Conservation (phyloP, 257 asterid species). For the Forsythia suspensa region DNA sequence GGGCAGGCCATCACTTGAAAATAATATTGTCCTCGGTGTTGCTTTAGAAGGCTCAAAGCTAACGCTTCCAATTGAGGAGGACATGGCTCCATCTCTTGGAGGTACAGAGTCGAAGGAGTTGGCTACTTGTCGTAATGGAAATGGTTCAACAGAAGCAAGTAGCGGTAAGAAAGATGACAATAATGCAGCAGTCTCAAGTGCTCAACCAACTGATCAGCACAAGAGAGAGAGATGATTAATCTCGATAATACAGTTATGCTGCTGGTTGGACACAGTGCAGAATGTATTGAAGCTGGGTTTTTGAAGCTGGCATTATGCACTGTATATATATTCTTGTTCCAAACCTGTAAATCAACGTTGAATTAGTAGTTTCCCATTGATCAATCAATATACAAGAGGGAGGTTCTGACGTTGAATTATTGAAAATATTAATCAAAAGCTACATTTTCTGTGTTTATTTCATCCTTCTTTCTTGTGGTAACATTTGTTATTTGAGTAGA, state of each 20-base stretch:
- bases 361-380: background rate
- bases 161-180: slow-evolving; percentile 34
- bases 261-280: slow-evolving; percentile 17
- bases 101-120: slow-evolving; percentile 49
- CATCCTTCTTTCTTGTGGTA: no score
- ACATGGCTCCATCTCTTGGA: slow-evolving; percentile 19
- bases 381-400: background rate
- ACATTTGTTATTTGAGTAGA: no score
- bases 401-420: background rate
- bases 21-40: slow-evolving; percentile 92
- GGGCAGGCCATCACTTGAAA: slow-evolving; percentile 67
- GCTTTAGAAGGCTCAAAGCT: slow-evolving; percentile 95
- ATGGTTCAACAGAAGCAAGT: slow-evolving; percentile 29
- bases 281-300: slow-evolving; percentile 34
- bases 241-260: background rate
- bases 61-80: slow-evolving; percentile 92
- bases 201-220: slow-evolving; percentile 33
- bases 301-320: slow-evolving; percentile 38
- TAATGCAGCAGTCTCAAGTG: slow-evolving; percentile 24
- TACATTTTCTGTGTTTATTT: background rate
- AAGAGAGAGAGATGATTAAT: slow-evolving; percentile 18
- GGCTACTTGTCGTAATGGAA: slow-evolving; percentile 55
- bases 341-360: background rate
- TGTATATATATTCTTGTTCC: background rate
- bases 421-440: background rate